A percentile compares a stretch with the other conserved stretches of the same genome.
phyloP scores from a whole-genome alignment of 129 eudicot species.

The Pulicaria dysenterica region DNA sequence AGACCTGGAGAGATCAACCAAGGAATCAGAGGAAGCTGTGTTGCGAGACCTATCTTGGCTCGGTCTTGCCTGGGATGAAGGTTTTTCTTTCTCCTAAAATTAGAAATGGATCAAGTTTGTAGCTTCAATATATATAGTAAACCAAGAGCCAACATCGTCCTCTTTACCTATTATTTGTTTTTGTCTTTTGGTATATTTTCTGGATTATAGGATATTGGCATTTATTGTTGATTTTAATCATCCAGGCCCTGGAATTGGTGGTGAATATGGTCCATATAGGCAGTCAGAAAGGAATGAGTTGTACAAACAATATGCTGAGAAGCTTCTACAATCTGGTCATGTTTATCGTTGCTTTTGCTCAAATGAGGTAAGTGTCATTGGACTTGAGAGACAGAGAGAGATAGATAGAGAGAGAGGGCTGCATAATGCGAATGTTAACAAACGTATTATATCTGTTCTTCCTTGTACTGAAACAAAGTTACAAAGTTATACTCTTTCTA shows the following conservation, averaged over 20 bases:
- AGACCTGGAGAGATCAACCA: slow-evolving; percentile 87
- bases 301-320: slow-evolving; percentile 79
- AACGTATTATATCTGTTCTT: not conserved
- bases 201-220: not conserved
- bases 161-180: too few species aligned
- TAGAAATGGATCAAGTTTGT: too few species aligned
- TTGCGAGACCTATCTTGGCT: slow-evolving; percentile 87
- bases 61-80: slow-evolving; percentile 98
- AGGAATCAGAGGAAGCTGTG: slow-evolving; percentile 85
- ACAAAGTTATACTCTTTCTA: not conserved
- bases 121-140: not conserved
- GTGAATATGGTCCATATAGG: slow-evolving; percentile 85
- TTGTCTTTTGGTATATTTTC: too few species aligned
- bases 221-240: slow-evolving; percentile 2
- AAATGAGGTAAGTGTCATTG: slow-evolving; percentile 50
- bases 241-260: slow-evolving; percentile 82
- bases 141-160: too few species aligned
- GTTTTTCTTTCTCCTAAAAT: slow-evolving; percentile 22
- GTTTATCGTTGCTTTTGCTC: slow-evolving; percentile 96
- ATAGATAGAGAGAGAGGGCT: too few species aligned
- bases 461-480: not conserved
- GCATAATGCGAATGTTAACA: not conserved
- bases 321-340: slow-evolving; percentile 75
- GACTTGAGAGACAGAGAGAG: not conserved
- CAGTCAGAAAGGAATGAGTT: slow-evolving; percentile 88